Base-by-base conservation (phyloP, 495 filamentous ascomycete genomes). In the Bathelium albidoporum region DNA sequence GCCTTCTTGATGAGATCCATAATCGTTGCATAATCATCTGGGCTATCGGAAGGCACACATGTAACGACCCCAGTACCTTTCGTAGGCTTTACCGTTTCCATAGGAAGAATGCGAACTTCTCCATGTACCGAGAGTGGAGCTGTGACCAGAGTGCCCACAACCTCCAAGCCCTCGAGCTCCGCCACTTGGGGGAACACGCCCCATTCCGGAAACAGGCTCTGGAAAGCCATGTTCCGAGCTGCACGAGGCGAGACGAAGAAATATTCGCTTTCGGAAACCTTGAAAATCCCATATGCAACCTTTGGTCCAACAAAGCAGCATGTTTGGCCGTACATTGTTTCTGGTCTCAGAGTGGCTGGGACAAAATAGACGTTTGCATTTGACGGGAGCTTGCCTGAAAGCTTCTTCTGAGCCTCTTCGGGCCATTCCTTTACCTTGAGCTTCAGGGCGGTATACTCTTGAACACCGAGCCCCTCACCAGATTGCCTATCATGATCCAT, bases 41-140 rank as follows among this genome's bases (percentile, higher is more conserved):
- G 94, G 65, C 89, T 94, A 76, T 98, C 92, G 1, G 89, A 95
- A 31, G 94, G 94, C 14, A 98, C 94, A 24, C 84, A 97, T 3
- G 91, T 95, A 58, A 98, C 94, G 36, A 98, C 91, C 73, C 91
- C 94, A 44, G 94, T 98, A 68, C 94, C 94, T 79, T 98, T 98
- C 63, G 87, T 87, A 18, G 89, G 85, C 59, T 92, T 87, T 58
- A 97, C 90, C 2, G 88, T 83, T 41, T 95, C 92, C 94, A 98
- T 98, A 28, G 94, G 94, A 62, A 98, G 78, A 65, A 98, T 90
- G 31, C 89, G 82, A 52, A 98, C 88, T 43, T 88, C 79, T 58
- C 81, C 86, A 75, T 96, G 89, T 64, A 95, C 81, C n/a, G 90
- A 94, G 20, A 97, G 83, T 22, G 94, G 94, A 1, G 94, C 93